Percentiles rank a stretch among this genome's conserved stretches.
phyloP scores from a whole-genome alignment of 2,329 filamentous ascomycete species.

The Plenodomus lindquistii region DNA sequence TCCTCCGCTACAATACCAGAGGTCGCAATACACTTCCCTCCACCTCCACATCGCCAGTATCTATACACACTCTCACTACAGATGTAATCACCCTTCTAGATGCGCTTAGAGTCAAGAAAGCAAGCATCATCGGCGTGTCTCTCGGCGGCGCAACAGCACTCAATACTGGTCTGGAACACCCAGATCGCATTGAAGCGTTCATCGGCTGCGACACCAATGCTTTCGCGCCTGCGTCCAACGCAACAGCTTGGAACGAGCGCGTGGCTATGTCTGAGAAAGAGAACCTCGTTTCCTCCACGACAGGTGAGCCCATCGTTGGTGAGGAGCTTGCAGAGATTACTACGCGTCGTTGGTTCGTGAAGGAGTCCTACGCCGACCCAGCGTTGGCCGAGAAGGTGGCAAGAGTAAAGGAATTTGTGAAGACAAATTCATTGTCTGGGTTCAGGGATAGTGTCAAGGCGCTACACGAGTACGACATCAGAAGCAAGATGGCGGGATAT shows the following conservation, averaged over 20 bases:
- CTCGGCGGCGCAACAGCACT: slow-evolving; percentile 80
- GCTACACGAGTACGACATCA: slow-evolving; percentile 72
- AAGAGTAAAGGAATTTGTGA: slow-evolving; percentile 70
- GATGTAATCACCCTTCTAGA: slow-evolving; percentile 70
- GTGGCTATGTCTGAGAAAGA: slow-evolving; percentile 68
- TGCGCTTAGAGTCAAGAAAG: slow-evolving; percentile 68
- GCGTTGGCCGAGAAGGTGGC: slow-evolving; percentile 54
- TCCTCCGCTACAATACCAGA: slow-evolving; percentile 77
- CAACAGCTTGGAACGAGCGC: slow-evolving; percentile 77
- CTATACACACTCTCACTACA: slow-evolving; percentile 67
- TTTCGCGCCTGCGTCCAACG: slow-evolving; percentile 72
- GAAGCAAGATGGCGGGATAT: slow-evolving; percentile 58
- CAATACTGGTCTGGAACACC: slow-evolving; percentile 70
- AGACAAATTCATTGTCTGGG: slow-evolving; percentile 68
- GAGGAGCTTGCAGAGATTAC: slow-evolving; percentile 69
- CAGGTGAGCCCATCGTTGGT: slow-evolving; percentile 62
- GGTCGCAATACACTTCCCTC: slow-evolving; percentile 61
- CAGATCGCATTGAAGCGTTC: slow-evolving; percentile 62
- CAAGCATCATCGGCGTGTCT: slow-evolving; percentile 74
- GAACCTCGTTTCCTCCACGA: slow-evolving; percentile 32
- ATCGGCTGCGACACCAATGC: slow-evolving; percentile 80
- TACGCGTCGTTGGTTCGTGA: slow-evolving; percentile 74
- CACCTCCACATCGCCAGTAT: slow-evolving; percentile 49
- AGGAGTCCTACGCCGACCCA: slow-evolving; percentile 60
- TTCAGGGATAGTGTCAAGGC: slow-evolving; percentile 71